Conservation (phyloP, 306 rosid species). For the Mimosa pudica region DNA sequence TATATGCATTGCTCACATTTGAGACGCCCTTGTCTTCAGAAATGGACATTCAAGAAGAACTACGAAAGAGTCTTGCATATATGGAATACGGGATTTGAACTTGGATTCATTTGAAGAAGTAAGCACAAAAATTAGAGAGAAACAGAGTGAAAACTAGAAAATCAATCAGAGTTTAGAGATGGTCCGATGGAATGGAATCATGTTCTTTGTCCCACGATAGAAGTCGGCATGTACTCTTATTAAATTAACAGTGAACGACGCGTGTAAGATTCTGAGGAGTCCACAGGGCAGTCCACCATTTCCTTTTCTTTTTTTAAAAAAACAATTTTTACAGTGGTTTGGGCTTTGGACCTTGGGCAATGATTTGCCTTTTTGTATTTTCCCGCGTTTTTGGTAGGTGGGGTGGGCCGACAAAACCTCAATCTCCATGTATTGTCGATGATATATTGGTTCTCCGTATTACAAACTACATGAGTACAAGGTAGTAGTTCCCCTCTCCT, state of each 20-base stretch:
- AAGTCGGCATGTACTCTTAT: background rate
- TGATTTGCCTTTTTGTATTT: too few species aligned
- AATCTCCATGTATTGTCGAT: too few species aligned
- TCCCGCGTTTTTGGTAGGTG: too few species aligned
- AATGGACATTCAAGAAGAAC: conserved; percentile 52
- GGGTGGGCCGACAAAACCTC: too few species aligned
- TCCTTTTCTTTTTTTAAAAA: too few species aligned
- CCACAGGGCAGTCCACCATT: background rate
- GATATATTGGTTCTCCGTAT: too few species aligned
- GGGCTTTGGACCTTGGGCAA: too few species aligned
- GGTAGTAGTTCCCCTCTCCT: too few species aligned
- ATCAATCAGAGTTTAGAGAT: background rate
- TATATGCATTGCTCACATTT: conserved; percentile 30
- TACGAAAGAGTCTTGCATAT: background rate
- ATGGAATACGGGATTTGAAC: background rate
- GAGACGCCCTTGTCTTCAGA: conserved; percentile 47
- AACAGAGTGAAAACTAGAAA: background rate
- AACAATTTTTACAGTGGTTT: too few species aligned
- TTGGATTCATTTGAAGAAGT: background rate
- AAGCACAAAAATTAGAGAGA: background rate
- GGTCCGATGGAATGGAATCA: background rate
- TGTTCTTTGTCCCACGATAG: background rate
- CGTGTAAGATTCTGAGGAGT: background rate
- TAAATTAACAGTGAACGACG: background rate
- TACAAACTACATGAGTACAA: too few species aligned